Evolutionary conservation across 176 grass and related monocot species (phyloP).

Genomic region (Miscanthus lutarioriparius): DNA sequence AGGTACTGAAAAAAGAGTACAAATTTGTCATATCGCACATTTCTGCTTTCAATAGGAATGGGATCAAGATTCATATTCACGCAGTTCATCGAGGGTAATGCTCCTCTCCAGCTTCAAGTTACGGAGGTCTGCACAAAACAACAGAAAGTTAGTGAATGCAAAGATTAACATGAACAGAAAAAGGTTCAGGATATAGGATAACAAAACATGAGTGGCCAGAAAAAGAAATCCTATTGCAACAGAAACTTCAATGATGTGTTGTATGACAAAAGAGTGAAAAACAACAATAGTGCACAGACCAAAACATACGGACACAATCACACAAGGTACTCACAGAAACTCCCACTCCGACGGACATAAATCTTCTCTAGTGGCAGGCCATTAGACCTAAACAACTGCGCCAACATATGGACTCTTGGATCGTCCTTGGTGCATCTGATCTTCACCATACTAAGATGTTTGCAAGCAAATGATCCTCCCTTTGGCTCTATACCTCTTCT

Average conservation of each 20-base stretch:
- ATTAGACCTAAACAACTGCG: slow-evolving; percentile 28
- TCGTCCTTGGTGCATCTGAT: slow-evolving; percentile 41
- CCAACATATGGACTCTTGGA: slow-evolving; percentile 41
- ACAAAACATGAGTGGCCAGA: neutral
- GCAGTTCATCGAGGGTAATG: neutral
- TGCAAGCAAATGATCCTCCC: slow-evolving; percentile 39
- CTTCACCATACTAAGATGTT: slow-evolving; percentile 43
- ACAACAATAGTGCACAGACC: neutral
- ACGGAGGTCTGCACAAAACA: slow-evolving; percentile 13
- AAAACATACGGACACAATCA: neutral
- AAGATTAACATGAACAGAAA: neutral
- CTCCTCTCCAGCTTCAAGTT: slow-evolving; percentile 24
- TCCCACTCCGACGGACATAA: slow-evolving; percentile 26
- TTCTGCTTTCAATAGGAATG: neutral
- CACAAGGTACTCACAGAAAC: slow-evolving; percentile 11
- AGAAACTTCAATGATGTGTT: neutral
- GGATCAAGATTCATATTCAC: neutral
- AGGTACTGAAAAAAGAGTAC: neutral
- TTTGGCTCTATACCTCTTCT: neutral
- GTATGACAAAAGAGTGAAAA: slow-evolving; percentile 3
- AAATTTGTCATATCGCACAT: neutral
- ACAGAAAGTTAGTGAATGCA: slow-evolving; percentile 6
- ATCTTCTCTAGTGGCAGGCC: slow-evolving; percentile 26
- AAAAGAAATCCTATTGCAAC: neutral
- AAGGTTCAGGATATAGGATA: neutral